A percentile compares a stretch with the other conserved stretches of the same genome.
phyloP scores from a whole-genome alignment of 2,329 filamentous ascomycete genomes.

The Catunica adiposa region DNA sequence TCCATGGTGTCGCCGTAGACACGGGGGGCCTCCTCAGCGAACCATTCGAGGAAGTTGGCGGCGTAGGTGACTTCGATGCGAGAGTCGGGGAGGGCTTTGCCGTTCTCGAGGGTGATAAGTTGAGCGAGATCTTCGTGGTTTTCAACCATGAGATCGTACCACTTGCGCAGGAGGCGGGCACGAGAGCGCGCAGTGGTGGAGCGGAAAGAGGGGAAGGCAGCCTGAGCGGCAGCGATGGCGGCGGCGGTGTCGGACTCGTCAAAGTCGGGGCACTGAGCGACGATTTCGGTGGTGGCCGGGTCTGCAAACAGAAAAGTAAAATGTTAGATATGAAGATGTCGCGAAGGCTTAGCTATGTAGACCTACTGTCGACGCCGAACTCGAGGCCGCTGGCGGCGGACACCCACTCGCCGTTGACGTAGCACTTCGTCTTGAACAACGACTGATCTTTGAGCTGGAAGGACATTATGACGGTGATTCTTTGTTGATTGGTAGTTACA shows the following conservation, averaged over 20 bases:
- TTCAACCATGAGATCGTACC: conserved; percentile 50
- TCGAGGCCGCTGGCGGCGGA: conserved; percentile 53
- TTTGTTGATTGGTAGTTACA: neutral
- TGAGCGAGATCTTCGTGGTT: conserved; percentile 49
- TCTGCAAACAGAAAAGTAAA: conserved; percentile 28
- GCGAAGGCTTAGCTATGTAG: neutral
- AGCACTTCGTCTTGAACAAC: conserved; percentile 53
- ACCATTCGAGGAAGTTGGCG: conserved; percentile 47
- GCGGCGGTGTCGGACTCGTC: conserved; percentile 47
- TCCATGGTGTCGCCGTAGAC: conserved; percentile 31
- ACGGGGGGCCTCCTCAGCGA: conserved; percentile 45
- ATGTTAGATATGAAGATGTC: neutral
- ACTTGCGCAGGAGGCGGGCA: conserved; percentile 42
- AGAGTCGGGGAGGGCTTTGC: conserved; percentile 48
- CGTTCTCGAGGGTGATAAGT: conserved; percentile 56
- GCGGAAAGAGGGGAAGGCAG: conserved; percentile 45
- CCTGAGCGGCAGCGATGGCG: conserved; percentile 52
- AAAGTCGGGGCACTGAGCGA: conserved; percentile 60
- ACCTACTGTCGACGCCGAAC: conserved; percentile 50
- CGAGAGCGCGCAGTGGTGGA: conserved; percentile 44
- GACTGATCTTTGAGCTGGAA: conserved; percentile 43
- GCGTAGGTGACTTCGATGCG: conserved; percentile 41
- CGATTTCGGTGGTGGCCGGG: conserved; percentile 51
- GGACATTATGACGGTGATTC: conserved; percentile 1
- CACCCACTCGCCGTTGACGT: conserved; percentile 66